Evolutionary conservation across 805 yeast genomes (phyloP).

Genomic region (Pichia californica): DNA sequence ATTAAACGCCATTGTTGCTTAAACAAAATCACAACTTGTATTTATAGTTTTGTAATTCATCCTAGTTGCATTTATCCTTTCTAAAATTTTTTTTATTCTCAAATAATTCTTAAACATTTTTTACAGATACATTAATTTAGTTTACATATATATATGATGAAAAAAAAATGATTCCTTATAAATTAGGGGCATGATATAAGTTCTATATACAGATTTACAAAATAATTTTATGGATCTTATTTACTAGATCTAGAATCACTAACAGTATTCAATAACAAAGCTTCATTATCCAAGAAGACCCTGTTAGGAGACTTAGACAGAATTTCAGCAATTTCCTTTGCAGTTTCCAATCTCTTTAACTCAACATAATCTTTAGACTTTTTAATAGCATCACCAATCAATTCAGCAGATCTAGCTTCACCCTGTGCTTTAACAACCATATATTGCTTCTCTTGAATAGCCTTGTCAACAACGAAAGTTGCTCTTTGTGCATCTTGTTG

Average conservation of each 20-base stretch:
- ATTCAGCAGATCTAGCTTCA: constrained; percentile 96
- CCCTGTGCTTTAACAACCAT: constrained; percentile 96
- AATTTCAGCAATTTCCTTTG: constrained; percentile 87
- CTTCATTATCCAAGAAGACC: constrained; percentile 85
- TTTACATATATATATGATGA: too few relatives aligned
- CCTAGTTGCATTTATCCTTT: neutral
- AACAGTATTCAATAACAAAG: constrained; percentile 83
- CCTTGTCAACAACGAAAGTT: constrained; percentile 93
- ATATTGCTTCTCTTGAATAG: constrained; percentile 96
- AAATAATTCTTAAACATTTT: too few relatives aligned
- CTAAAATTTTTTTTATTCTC: too few relatives aligned
- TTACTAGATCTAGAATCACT: constrained; percentile 59
- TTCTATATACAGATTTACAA: neutral
- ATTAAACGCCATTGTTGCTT: constrained; percentile 38
- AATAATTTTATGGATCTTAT: constrained; percentile 4
- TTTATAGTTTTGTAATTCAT: neutral
- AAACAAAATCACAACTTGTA: too few relatives aligned
- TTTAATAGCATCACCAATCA: constrained; percentile 98
- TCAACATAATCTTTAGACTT: constrained; percentile 95
- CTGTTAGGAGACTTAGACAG: constrained; percentile 85
- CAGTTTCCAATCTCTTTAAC: constrained; percentile 93
- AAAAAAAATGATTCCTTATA: too few relatives aligned
- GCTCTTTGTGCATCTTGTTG: constrained; percentile 99
- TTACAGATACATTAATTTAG: too few relatives aligned
- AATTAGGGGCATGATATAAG: too few relatives aligned